Evolutionary conservation across 257 asterid genomes (phyloP), one percentile per base, ranked within the genome.

Genomic region (Jaltomata sinuosa): DNA sequence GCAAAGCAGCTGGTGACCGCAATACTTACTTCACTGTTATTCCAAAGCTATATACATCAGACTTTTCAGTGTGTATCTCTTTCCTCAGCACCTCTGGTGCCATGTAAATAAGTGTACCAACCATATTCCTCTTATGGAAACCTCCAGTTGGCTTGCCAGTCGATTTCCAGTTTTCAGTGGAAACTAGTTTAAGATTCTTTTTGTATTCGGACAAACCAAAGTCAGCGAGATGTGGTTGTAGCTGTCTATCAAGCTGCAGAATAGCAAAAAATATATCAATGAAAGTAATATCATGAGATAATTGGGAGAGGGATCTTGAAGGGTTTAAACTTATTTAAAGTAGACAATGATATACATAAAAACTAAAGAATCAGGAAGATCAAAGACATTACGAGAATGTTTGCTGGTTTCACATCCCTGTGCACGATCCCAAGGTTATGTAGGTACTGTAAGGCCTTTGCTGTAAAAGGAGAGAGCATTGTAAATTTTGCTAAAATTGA

Each of bases 141-240:
- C 99, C 99, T 85, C 99, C 99, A 49, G 98, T 94, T 74, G 98
- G 99, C 89, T 96, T 94, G 81, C 98, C 99, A 67, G 93, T 91
- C 84, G 98, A 90, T 89, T 89, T 93, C 98, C 98, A 96, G 83
- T 89, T 93, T 84, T 71, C 82, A 29, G 77, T 14, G 32, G 98
- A 92, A 83, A 94, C 91, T 89, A 91, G 93, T 88, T 93, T 89
- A 79, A 96, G 95, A 89, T 94, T 93, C 68, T 88, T 91, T 87
- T 83, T 82, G 89, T 93, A 90, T 87, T 94, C 99, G 19, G 99
- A 97, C 91, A 96, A 91, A 80, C 98, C 98, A 91, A 96, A 96
- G 90, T 96, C 98, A 36, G 98, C 97, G 72, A 96, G 88, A 88
- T 90, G 90, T 18, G 98, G 94, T 85, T 83, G 89, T 83, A 91